Evolutionary conservation across 2,329 filamentous ascomycete species (phyloP).

Genomic region (Chaetomiaceae sp.): DNA sequence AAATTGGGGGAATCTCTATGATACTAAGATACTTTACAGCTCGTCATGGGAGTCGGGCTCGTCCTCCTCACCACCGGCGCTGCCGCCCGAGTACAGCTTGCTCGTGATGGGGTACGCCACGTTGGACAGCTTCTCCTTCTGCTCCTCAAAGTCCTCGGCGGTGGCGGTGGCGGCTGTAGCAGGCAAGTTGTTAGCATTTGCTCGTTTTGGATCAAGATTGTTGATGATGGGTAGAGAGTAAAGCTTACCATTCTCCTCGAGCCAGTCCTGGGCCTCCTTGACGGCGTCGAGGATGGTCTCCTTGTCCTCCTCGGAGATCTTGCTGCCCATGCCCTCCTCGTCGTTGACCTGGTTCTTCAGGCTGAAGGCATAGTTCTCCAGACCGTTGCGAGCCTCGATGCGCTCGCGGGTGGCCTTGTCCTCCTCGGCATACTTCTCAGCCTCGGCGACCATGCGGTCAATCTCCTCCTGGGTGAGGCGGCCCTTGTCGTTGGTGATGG

Average conservation of each 20-base stretch:
- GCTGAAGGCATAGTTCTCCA: constrained; percentile 98
- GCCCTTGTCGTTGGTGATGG: constrained; percentile 98
- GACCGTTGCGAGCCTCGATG: constrained; percentile 89
- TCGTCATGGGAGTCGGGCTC: constrained; percentile 69
- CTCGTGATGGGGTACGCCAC: constrained; percentile 98
- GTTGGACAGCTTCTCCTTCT: constrained; percentile 97
- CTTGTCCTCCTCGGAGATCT: constrained; percentile 98
- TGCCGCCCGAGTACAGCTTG: constrained; percentile 77
- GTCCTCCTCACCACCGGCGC: constrained; percentile 64
- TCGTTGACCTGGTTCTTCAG: constrained; percentile 98
- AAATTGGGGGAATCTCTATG: constrained; percentile 31
- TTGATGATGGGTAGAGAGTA: background rate
- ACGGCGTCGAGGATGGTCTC: constrained; percentile 89
- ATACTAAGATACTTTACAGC: constrained; percentile 56
- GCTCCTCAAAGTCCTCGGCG: constrained; percentile 96
- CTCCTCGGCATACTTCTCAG: constrained; percentile 96
- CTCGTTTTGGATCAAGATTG: background rate
- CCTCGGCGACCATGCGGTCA: constrained; percentile 96
- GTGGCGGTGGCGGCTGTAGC: constrained; percentile 58
- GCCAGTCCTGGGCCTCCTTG: constrained; percentile 96
- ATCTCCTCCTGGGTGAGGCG: constrained; percentile 94
- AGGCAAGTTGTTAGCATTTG: constrained; percentile 14
- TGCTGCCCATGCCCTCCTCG: constrained; percentile 80
- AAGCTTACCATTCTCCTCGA: constrained; percentile 79
- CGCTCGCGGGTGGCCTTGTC: constrained; percentile 95